Conservation (phyloP, 2,329 filamentous ascomycete genomes). For the Trichophyton schoenleinii region DNA sequence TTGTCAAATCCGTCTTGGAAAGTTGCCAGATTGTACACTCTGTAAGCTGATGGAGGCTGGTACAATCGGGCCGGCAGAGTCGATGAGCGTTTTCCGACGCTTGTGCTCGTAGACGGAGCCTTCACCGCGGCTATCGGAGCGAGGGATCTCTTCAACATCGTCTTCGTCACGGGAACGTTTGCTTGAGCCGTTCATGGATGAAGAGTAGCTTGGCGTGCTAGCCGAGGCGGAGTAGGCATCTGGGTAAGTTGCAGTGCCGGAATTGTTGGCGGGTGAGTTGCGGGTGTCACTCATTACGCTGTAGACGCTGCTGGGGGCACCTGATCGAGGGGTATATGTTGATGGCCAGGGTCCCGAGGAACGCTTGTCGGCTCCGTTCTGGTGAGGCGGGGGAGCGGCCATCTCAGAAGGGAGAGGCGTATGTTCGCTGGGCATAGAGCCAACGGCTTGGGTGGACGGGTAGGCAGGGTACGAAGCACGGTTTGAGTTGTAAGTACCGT, state of each 20-base stretch:
- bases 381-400: conserved; percentile 59
- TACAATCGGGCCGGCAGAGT: conserved; percentile 21
- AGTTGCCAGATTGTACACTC: conserved; percentile 29
- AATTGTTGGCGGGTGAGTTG: conserved; percentile 49
- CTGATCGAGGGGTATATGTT: conserved; percentile 63
- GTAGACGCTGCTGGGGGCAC: conserved; percentile 68
- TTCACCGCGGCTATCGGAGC: conserved; percentile 48
- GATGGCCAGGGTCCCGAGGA: conserved; percentile 64
- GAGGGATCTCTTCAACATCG: conserved; percentile 51
- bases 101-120: conserved; percentile 54
- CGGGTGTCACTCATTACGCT: conserved; percentile 78
- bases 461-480: conserved; percentile 63
- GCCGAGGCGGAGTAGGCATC: conserved; percentile 42
- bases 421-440: conserved; percentile 57
- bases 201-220: conserved; percentile 23
- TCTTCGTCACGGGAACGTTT: conserved; percentile 56
- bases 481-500: conserved; percentile 55
- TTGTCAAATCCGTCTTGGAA: neutral
- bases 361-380: conserved; percentile 68
- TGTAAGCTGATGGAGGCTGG: conserved; percentile 23
- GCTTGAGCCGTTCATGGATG: conserved; percentile 53
- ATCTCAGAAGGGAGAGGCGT: conserved; percentile 70
- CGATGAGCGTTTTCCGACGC: conserved; percentile 64
- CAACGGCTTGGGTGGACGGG: conserved; percentile 51
- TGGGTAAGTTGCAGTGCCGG: conserved; percentile 57